Base-by-base conservation (phyloP, 73 alveolate genomes). In the Tetrahymena borealis region DNA sequence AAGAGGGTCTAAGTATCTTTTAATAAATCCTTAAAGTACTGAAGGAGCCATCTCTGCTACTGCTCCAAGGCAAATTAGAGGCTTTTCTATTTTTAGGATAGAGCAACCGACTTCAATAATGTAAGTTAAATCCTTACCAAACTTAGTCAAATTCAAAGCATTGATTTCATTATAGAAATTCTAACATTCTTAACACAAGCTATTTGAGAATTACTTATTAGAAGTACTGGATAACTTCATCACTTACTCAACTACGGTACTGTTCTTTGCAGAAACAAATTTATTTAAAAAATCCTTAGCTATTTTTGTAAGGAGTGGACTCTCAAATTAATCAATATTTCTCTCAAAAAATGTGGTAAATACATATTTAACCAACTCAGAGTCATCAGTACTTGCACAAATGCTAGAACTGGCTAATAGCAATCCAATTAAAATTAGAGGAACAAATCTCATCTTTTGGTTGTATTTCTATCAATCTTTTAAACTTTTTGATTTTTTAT, bases 41-140 rank as follows among this genome's bases (percentile, higher is more conserved):
- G 91, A 40, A 18, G 95, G 95, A 18, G 95, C 78, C 95, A 93
- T 93, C 41, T 93, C 95, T 37, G 78, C 37, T 16, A 93, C 91
- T 2, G 95, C 95, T 13, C 95, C 93, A 18, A 79, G 35, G 20
- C 95, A 93, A 9, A 93, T 90, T 6, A 41, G 16, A 31, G 24
- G 32, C 12, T 79, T 35, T 90, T 60, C 85, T 24, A 60, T 60
- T 60, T 60, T 60, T 20, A 60, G 35, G 7, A 60, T 60, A 13
- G 85, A 60, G 35, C 85, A 60, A 3, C 85, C 85, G 28, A 60
- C n/a, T n/a, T 60, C n/a, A 20, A 60, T 60, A 7, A 60, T 60
- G 9, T 60, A 35, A 15, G 85, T 60, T 60, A 60, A 60, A 24
- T 60, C 85, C 28, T 60, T 9, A 18, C 85, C 85, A 9, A 24